Conservation (phyloP, 106 monocot species). For the Triglochin maritima region DNA sequence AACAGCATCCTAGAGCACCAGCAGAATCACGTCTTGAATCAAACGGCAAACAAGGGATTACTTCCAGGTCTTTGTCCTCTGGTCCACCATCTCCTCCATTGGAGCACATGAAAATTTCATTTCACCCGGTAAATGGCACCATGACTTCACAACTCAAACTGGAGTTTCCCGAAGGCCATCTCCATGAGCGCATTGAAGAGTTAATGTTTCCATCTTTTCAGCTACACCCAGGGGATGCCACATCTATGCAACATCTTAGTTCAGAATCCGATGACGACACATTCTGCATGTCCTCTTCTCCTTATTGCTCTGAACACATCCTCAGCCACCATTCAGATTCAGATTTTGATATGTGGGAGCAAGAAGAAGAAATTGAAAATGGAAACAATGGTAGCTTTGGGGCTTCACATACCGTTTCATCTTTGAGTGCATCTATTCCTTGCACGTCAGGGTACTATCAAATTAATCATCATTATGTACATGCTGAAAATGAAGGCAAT, state of each 20-base stretch:
- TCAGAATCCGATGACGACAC: slow-evolving; percentile 94
- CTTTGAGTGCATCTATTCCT: slow-evolving; percentile 29
- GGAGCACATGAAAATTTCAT: slow-evolving; percentile 90
- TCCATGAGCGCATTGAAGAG: slow-evolving; percentile 39
- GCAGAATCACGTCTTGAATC: slow-evolving; percentile 13
- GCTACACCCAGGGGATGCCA: slow-evolving; percentile 31
- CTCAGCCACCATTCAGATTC: slow-evolving; percentile 44
- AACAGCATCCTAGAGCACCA: slow-evolving; percentile 9
- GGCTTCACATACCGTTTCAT: slow-evolving; percentile 31
- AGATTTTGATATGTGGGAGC: slow-evolving; percentile 73
- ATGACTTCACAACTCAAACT: slow-evolving; percentile 38
- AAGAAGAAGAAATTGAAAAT: slow-evolving; percentile 25
- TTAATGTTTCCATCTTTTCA: slow-evolving; percentile 71
- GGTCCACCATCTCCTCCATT: slow-evolving; percentile 76
- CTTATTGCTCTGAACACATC: slow-evolving; percentile 53
- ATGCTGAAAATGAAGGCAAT: background rate
- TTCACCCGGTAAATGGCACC: slow-evolving; percentile 46
- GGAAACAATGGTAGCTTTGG: slow-evolving; percentile 22
- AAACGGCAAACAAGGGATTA: slow-evolving; percentile 18
- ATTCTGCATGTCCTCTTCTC: slow-evolving; percentile 65
- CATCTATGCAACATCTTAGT: slow-evolving; percentile 21
- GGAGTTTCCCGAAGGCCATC: slow-evolving; percentile 42
- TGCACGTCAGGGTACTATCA: slow-evolving; percentile 23
- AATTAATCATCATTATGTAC: slow-evolving; percentile 7
- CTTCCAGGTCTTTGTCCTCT: slow-evolving; percentile 15